Percentiles rank a stretch among this genome's conserved stretches.
Evolutionary conservation across 345 rosid species (phyloP).

Genomic region (Eucalyptus marginata): DNA sequence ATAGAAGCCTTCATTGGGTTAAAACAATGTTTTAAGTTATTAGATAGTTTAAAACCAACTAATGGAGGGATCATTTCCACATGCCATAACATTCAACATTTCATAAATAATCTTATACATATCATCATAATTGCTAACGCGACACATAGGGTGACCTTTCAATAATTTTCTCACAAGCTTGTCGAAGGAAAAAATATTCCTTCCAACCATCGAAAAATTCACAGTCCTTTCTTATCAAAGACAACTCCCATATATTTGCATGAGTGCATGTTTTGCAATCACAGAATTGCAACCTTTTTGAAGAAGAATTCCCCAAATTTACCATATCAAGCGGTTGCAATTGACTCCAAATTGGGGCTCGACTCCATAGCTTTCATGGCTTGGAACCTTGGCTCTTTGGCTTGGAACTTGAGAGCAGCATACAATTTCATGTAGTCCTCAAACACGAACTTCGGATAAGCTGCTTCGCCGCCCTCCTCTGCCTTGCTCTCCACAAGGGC

Average conservation of each 20-base stretch:
- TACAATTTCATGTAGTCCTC: slow-evolving; percentile 92
- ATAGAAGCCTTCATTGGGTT: not conserved
- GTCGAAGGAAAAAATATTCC: not conserved
- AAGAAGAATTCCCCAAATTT: not conserved
- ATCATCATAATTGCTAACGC: not conserved
- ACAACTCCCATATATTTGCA: not conserved
- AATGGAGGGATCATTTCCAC: not conserved
- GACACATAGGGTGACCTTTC: not conserved
- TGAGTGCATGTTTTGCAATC: not conserved
- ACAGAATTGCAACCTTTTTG: not conserved
- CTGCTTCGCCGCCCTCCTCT: slow-evolving; percentile 7
- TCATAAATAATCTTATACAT: not conserved
- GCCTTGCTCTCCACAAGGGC: slow-evolving; percentile 42
- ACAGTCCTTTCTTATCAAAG: not conserved
- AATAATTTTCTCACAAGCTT: not conserved
- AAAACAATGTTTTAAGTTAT: not conserved
- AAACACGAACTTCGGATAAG: slow-evolving; percentile 74
- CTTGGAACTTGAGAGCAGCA: slow-evolving; percentile 60
- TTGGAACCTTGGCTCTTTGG: slow-evolving; percentile 93
- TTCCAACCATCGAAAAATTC: not conserved
- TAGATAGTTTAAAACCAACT: not conserved
- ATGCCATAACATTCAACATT: not conserved
- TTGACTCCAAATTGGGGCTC: slow-evolving; percentile 6
- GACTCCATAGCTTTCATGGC: slow-evolving; percentile 58
- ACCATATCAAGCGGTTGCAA: slow-evolving; percentile 5